A percentile compares a stretch with the other conserved stretches of the same genome.
phyloP scores from a whole-genome alignment of 805 yeast genomes.

The Kazachstania africana region DNA sequence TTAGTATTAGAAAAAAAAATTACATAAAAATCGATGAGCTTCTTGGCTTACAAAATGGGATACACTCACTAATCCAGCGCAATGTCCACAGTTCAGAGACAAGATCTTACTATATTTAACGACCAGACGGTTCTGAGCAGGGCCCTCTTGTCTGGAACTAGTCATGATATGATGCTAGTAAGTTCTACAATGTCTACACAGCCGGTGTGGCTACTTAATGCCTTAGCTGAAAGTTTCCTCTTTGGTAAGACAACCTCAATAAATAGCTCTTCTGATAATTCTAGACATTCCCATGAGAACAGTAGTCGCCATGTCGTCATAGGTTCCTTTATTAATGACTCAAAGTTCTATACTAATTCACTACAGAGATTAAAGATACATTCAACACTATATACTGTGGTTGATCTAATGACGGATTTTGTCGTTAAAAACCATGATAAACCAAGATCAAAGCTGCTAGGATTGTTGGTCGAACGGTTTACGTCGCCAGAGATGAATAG shows the following conservation, averaged over 20 bases:
- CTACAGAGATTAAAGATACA: slow-evolving; percentile 16
- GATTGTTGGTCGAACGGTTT: slow-evolving; percentile 56
- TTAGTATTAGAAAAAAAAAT: no score
- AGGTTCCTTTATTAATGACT: slow-evolving; percentile 21
- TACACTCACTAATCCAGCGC: no score
- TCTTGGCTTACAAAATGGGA: no score
- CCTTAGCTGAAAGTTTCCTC: slow-evolving; percentile 41
- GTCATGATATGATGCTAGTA: slow-evolving; percentile 24
- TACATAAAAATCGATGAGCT: no score
- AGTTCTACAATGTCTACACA: slow-evolving; percentile 41
- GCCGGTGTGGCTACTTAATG: slow-evolving; percentile 51
- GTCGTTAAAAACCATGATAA: slow-evolving; percentile 31
- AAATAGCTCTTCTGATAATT: slow-evolving; percentile 19
- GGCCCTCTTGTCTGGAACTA: slow-evolving; percentile 7
- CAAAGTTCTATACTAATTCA: slow-evolving; percentile 9
- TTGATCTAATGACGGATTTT: slow-evolving; percentile 39
- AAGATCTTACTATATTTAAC: slow-evolving; percentile 42
- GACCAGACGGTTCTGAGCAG: slow-evolving; percentile 36
- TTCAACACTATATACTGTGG: slow-evolving; percentile 18
- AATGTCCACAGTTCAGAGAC: slow-evolving; percentile 33
- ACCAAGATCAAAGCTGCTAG: slow-evolving; percentile 66
- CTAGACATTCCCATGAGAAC: neutral
- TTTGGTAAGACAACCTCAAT: slow-evolving; percentile 33
- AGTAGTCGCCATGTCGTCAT: slow-evolving; percentile 5
- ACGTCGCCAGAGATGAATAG: slow-evolving; percentile 24